A percentile compares a stretch with the other conserved stretches of the same genome.
Conservation (phyloP, 768 basidiomycete species). For the Phylloporus sp. region DNA sequence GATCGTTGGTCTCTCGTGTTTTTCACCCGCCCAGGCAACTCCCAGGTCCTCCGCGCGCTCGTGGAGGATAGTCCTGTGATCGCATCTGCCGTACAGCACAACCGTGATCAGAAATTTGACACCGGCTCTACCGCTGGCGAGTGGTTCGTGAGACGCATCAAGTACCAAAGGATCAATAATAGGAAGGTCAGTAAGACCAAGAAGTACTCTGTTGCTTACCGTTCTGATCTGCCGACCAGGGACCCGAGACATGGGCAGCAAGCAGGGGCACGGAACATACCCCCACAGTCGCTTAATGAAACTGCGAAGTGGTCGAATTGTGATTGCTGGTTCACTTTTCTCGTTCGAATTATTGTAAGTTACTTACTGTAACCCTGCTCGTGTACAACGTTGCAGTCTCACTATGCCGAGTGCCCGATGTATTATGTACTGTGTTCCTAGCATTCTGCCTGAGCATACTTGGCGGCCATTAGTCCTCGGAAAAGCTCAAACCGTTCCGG, state of each 20-base stretch:
- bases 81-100: constrained; percentile 37
- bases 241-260: constrained; percentile 30
- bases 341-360: too few species aligned
- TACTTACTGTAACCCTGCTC: too few species aligned
- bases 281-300: constrained; percentile 17
- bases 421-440: too few species aligned
- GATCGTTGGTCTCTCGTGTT: constrained; percentile 68
- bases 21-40: constrained; percentile 61
- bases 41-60: constrained; percentile 47
- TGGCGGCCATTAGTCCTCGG: neutral
- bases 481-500: neutral
- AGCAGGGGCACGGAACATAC: constrained; percentile 31
- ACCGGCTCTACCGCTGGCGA: constrained; percentile 36
- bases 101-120: constrained; percentile 36
- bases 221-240: constrained; percentile 8
- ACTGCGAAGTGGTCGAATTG: too few species aligned
- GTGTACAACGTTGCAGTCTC: neutral
- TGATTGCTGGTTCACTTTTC: too few species aligned
- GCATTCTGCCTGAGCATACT: too few species aligned
- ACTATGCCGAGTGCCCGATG: too few species aligned
- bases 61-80: constrained; percentile 49
- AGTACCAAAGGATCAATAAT: constrained; percentile 40
- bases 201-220: neutral
- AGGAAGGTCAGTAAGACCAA: constrained; percentile 31
- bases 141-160: constrained; percentile 41